Percentiles rank a stretch among this genome's conserved stretches.
Conservation (phyloP, 805 yeast genomes). For the Zygosaccharomyces kombuchaensis region DNA sequence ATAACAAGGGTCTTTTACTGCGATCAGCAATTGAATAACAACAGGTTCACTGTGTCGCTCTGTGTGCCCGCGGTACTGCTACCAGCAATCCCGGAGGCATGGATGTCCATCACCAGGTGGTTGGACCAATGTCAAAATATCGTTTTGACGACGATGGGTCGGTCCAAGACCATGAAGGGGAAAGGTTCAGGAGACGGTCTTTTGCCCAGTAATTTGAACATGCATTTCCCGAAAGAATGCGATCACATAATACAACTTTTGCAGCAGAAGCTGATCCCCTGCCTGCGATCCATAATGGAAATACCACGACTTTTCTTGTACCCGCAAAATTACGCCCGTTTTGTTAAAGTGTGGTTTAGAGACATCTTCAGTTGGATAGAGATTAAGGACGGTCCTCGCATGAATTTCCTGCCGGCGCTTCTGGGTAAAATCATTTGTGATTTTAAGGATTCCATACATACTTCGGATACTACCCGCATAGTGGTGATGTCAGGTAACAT, state of each 20-base stretch:
- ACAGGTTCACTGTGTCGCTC: constrained; percentile 35
- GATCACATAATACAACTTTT: constrained; percentile 26
- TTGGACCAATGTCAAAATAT: constrained; percentile 29
- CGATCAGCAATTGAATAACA: constrained; percentile 13
- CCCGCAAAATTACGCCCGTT: constrained; percentile 26
- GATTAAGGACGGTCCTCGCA: constrained; percentile 39
- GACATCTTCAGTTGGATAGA: constrained; percentile 41
- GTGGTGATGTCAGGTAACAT: constrained; percentile 58
- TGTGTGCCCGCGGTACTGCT: constrained; percentile 29
- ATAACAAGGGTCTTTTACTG: constrained; percentile 35
- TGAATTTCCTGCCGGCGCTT: constrained; percentile 27
- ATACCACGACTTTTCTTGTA: constrained; percentile 39
- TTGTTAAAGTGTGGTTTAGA: constrained; percentile 38
- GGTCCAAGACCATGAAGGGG: not conserved
- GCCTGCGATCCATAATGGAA: constrained; percentile 30
- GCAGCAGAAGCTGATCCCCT: constrained; percentile 31
- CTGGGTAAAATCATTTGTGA: constrained; percentile 29
- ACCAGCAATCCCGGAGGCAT: constrained; percentile 32
- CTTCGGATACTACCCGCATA: constrained; percentile 41
- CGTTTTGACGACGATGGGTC: constrained; percentile 11
- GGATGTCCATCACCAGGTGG: constrained; percentile 32
- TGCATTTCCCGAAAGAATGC: constrained; percentile 19
- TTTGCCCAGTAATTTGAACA: constrained; percentile 17
- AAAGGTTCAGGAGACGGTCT: constrained; percentile 4
- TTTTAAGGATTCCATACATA: constrained; percentile 20